A percentile compares a stretch with the other conserved stretches of the same genome.
Conservation (phyloP, 495 filamentous ascomycete species). For the Penicillium paradoxum region DNA sequence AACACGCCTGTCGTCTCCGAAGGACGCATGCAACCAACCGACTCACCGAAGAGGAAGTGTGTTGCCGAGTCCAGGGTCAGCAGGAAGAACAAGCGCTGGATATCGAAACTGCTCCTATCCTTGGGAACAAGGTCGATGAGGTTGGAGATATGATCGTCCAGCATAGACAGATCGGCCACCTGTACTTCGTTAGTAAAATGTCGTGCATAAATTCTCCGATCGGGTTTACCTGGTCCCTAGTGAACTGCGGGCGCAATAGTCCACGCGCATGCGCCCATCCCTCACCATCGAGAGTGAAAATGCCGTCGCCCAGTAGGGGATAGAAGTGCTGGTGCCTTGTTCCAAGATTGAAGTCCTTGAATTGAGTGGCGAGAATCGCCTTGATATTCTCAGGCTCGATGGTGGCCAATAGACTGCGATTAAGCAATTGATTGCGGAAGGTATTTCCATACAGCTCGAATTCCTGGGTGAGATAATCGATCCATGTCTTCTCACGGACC, state of each 20-base stretch:
- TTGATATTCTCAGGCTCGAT: constrained; percentile 83
- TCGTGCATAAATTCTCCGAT: not conserved
- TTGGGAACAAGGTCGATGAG: constrained; percentile 46
- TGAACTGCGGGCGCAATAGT: constrained; percentile 51
- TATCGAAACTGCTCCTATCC: constrained; percentile 51
- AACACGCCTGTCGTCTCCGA: constrained; percentile 21
- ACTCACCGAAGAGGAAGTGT: constrained; percentile 62
- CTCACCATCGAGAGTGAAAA: constrained; percentile 68
- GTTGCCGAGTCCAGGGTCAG: constrained; percentile 64
- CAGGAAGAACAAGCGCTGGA: constrained; percentile 55
- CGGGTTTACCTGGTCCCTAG: constrained; percentile 40
- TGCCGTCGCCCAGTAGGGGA: constrained; percentile 53
- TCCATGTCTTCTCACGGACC: constrained; percentile 28
- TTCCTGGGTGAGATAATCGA: constrained; percentile 31
- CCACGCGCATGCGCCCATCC: constrained; percentile 58
- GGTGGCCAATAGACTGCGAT: constrained; percentile 44
- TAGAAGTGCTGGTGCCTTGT: constrained; percentile 39
- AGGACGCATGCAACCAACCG: constrained; percentile 37
- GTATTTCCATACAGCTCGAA: constrained; percentile 34
- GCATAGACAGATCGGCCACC: constrained; percentile 44
- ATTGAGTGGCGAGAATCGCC: constrained; percentile 75
- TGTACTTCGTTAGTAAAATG: not conserved
- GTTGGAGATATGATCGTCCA: constrained; percentile 53
- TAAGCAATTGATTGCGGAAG: constrained; percentile 27
- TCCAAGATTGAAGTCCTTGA: constrained; percentile 59